A percentile compares a stretch with the other conserved stretches of the same genome.
phyloP scores from a whole-genome alignment of 179 eudicot genomes.

The Beta corolliflora region DNA sequence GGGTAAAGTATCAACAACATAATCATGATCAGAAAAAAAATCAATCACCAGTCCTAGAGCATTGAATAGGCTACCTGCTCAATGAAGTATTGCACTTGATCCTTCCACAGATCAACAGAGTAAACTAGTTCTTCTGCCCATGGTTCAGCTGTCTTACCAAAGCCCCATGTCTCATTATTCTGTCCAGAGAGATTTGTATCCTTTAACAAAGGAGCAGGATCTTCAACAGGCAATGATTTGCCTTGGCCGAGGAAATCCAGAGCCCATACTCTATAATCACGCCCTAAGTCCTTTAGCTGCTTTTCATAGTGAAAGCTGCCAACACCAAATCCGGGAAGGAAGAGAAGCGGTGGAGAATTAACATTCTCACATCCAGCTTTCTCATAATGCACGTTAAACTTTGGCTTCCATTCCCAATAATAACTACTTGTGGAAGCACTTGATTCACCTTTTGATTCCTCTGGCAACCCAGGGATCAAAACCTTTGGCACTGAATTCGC shows the following conservation, averaged over 20 bases:
- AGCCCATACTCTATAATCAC: constrained; percentile 82
- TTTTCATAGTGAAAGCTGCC: constrained; percentile 97
- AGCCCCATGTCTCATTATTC: constrained; percentile 64
- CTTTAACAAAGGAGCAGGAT: constrained; percentile 63
- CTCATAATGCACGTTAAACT: constrained; percentile 74
- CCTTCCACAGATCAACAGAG: constrained; percentile 89
- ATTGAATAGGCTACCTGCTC: constrained; percentile 59
- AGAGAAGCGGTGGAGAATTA: constrained; percentile 71
- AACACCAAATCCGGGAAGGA: constrained; percentile 97
- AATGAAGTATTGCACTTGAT: constrained; percentile 76
- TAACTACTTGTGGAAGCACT: constrained; percentile 59
- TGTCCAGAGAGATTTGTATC: constrained; percentile 26
- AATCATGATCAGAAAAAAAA: neutral
- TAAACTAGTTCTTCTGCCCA: constrained; percentile 93
- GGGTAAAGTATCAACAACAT: neutral
- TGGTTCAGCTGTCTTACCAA: constrained; percentile 79
- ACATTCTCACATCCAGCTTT: constrained; percentile 66
- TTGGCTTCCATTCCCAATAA: constrained; percentile 94
- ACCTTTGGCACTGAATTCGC: constrained; percentile 49
- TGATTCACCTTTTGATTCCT: constrained; percentile 57
- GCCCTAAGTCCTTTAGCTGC: constrained; percentile 89
- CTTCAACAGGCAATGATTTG: constrained; percentile 83
- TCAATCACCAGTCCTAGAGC: neutral
- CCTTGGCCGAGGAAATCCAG: constrained; percentile 98
- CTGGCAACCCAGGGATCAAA: constrained; percentile 75